Evolutionary conservation across 148 eudicot genomes (phyloP).

Genomic region (Chenopodium quinoa): DNA sequence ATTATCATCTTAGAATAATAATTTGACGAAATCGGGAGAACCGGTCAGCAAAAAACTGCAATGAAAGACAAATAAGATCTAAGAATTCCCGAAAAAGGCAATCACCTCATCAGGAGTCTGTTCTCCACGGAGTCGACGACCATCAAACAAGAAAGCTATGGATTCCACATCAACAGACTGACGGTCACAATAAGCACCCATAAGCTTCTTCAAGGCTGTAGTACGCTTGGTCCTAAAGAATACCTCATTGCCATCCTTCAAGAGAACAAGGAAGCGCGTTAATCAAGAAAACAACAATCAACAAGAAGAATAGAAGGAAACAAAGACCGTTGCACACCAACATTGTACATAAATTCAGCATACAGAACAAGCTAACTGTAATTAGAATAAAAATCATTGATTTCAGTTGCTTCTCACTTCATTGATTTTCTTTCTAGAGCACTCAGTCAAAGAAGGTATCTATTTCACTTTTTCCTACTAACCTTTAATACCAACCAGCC

Average conservation of each 20-base stretch:
- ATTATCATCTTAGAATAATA: no score
- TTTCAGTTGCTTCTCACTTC: not conserved
- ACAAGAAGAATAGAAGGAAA: not conserved
- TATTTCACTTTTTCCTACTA: not conserved
- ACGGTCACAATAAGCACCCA: slow-evolving; percentile 43
- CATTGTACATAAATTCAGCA: not conserved
- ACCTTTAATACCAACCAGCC: not conserved
- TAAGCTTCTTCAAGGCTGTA: slow-evolving; percentile 35
- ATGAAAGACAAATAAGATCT: not conserved
- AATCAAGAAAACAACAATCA: not conserved
- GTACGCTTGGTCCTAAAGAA: slow-evolving; percentile 38
- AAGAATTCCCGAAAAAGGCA: not conserved
- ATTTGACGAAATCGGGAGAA: no score
- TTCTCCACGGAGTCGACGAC: slow-evolving; percentile 34
- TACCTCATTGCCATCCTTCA: slow-evolving; percentile 38
- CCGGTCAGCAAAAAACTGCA: not conserved
- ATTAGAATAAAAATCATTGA: no score
- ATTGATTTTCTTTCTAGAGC: not conserved
- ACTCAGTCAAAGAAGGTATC: not conserved
- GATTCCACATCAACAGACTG: slow-evolving; percentile 30
- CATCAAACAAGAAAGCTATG: slow-evolving; percentile 44
- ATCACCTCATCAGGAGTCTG: slow-evolving; percentile 40
- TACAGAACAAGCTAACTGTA: not conserved
- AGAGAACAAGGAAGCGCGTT: not conserved
- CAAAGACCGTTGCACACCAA: not conserved